Percentiles rank a stretch among this genome's conserved stretches.
Conservation (phyloP, 495 filamentous ascomycete genomes). For the Aspergillus campestris region DNA sequence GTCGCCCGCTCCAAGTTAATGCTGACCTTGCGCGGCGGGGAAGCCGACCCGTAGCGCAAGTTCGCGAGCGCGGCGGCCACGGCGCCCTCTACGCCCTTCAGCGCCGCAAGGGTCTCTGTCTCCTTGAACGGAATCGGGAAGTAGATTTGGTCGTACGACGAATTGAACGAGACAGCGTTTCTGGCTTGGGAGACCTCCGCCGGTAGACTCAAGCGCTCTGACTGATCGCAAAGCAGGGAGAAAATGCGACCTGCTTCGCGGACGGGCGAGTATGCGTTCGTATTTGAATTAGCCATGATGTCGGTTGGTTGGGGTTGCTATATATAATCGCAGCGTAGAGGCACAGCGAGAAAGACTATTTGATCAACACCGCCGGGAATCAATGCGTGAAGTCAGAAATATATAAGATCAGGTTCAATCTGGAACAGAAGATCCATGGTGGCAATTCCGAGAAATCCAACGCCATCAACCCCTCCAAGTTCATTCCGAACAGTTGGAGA, state of each 20-base stretch:
- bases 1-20: conserved; percentile 57
- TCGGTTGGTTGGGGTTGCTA: neutral
- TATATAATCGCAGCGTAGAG: neutral
- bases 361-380: neutral
- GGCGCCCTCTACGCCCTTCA: conserved; percentile 64
- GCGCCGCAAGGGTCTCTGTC: conserved; percentile 55
- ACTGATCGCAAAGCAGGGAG: conserved; percentile 30
- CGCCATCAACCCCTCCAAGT: neutral
- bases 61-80: conserved; percentile 57
- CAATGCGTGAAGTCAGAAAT: neutral
- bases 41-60: conserved; percentile 36
- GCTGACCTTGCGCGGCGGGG: conserved; percentile 36
- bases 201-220: conserved; percentile 30
- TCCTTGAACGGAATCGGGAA: conserved; percentile 65
- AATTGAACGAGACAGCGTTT: conserved; percentile 32
- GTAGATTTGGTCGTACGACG: conserved; percentile 35
- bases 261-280: conserved; percentile 27
- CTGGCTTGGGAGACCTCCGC: conserved; percentile 25
- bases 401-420: neutral
- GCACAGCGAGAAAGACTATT: no score
- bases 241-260: conserved; percentile 38
- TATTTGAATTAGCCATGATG: neutral
- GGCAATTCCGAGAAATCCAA: conserved; percentile 6
- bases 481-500: no score
- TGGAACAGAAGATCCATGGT: neutral